Conservation (phyloP, 2,329 filamentous ascomycete genomes). For the Domatiomyces catenatus region DNA sequence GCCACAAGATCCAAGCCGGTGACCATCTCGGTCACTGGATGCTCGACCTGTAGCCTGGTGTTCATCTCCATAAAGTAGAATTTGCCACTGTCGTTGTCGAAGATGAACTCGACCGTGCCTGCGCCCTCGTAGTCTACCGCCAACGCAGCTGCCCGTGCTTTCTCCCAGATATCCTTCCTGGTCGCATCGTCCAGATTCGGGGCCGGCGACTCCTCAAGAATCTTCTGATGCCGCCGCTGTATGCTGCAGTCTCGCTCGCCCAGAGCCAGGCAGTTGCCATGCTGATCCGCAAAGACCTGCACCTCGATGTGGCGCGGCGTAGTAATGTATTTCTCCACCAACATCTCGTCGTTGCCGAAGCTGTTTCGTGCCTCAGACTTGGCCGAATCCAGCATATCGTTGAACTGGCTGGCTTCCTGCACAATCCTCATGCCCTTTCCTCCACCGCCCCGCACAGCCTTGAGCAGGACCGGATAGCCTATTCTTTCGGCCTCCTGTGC, state of each 20-base stretch:
- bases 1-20: conserved; percentile 69
- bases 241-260: conserved; percentile 53
- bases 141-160: conserved; percentile 46
- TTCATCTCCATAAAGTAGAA: conserved; percentile 64
- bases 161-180: conserved; percentile 49
- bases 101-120: conserved; percentile 54
- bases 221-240: conserved; percentile 50
- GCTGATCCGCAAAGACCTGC: conserved; percentile 50
- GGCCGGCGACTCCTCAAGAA: conserved; percentile 50
- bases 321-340: conserved; percentile 54
- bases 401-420: conserved; percentile 41
- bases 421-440: conserved; percentile 58
- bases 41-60: conserved; percentile 83
- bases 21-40: conserved; percentile 77
- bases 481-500: conserved; percentile 59
- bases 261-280: conserved; percentile 48
- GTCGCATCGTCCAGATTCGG: conserved; percentile 45
- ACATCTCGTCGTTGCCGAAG: conserved; percentile 51
- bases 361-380: conserved; percentile 50
- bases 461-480: conserved; percentile 49
- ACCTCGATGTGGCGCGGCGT: conserved; percentile 53
- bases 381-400: conserved; percentile 45
- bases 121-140: conserved; percentile 52
- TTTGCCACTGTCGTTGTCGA: conserved; percentile 49
- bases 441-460: conserved; percentile 49